Evolutionary conservation across 495 filamentous ascomycete species (phyloP), one percentile per base, ranked within the genome.

Genomic region (Collariella sp.): DNA sequence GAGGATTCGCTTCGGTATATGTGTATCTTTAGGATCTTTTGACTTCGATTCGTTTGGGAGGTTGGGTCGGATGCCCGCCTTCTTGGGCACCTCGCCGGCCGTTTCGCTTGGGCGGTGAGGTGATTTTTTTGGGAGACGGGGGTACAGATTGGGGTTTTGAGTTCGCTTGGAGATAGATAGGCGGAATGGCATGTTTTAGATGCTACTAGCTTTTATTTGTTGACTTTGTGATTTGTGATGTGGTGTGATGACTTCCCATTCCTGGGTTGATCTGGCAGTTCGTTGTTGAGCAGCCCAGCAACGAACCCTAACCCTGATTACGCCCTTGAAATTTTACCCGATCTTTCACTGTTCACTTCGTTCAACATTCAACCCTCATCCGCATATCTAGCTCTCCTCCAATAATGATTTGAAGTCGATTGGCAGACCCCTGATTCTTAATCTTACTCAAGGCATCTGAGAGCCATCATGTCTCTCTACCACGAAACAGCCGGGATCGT

Each of bases 401-500:
- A n/a, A n/a, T n/a, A n/a, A n/a, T n/a, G n/a, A n/a, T n/a, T n/a
- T n/a, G n/a, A n/a, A n/a, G n/a, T n/a, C n/a, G n/a, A n/a, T n/a
- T n/a, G n/a, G n/a, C n/a, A n/a, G n/a, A 20, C 1, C 12, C 1
- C 29, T n/a, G 5, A 33, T 18, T 34, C 16, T 15, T 3, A 12
- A 15, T 31, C 5, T 10, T 31, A 3, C 43, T 7, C 15, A n/a
- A 5, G 2, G 13, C 2, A 31, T 2, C 24, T 34, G 26, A 3
- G 16, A n/a, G 31, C 20, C 19, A 40, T 40, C 47, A 68, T 98
- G 93, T 95, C 91, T 44, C 87, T 98, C 55, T 98, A 98, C 71
- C 85, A 93, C 67, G 93, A 98, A 70, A 85, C 89, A 22, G 89
- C 87, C 4, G 70, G 76, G 9, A 70, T 96, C 38, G 72, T 98